Conservation (phyloP, 2,329 filamentous ascomycete genomes). For the Plenodomus lindquistii region DNA sequence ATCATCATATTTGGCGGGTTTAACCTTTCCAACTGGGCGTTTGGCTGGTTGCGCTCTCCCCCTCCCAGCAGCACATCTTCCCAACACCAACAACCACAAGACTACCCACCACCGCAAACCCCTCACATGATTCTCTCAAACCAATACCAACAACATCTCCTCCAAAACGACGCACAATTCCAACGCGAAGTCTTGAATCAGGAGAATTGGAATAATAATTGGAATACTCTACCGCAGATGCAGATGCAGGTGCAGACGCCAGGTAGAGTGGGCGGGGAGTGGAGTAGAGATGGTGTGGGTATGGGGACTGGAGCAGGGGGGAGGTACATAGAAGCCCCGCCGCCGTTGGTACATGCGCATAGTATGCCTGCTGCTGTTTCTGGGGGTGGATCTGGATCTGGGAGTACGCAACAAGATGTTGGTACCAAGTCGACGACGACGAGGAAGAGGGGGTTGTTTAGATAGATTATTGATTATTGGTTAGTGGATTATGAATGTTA, state of each 20-base stretch:
- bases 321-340: slow-evolving; percentile 22
- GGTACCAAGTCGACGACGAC: slow-evolving; percentile 6
- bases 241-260: slow-evolving; percentile 32
- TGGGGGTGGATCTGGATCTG: too few species aligned
- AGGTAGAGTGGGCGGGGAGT: slow-evolving; percentile 10
- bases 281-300: not conserved
- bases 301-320: not conserved
- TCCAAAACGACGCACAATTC: slow-evolving; percentile 19
- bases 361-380: slow-evolving; percentile 33
- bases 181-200: not conserved
- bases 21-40: slow-evolving; percentile 63
- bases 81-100: slow-evolving; percentile 8
- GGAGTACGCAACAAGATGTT: slow-evolving; percentile 10
- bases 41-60: slow-evolving; percentile 52
- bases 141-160: slow-evolving; percentile 17
- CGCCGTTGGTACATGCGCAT: slow-evolving; percentile 28
- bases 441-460: slow-evolving; percentile 24
- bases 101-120: slow-evolving; percentile 26
- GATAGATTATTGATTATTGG: slow-evolving; percentile 5
- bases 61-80: slow-evolving; percentile 33
- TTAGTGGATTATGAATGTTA: not conserved
- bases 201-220: slow-evolving; percentile 5
- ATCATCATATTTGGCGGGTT: slow-evolving; percentile 57
- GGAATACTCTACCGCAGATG: slow-evolving; percentile 8
- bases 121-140: slow-evolving; percentile 33